These are phyloP conservation scores for Centella asiatica DNA, from an alignment of 129 eudicot species.

Conservation along the genomic window DNA sequence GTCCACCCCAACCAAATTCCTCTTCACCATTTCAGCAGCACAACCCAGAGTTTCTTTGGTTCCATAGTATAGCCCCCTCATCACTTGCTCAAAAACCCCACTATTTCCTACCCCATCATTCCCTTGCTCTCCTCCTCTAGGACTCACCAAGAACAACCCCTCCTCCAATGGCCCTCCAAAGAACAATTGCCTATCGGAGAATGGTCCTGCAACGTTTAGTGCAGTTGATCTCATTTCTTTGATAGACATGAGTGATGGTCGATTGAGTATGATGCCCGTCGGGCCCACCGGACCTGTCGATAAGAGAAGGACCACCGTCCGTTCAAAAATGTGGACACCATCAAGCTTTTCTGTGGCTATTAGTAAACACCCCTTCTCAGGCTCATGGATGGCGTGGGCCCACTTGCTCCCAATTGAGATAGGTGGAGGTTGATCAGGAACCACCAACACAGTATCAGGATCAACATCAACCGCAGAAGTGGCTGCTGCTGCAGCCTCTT, in stretches of 20 bases:
- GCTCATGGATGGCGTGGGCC: slow-evolving; percentile 86
- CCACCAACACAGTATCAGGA: slow-evolving; percentile 18
- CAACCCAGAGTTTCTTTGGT: slow-evolving; percentile 80
- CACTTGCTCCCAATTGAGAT: slow-evolving; percentile 54
- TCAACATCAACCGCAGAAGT: no score
- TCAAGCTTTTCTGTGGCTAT: slow-evolving; percentile 83
- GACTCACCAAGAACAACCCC: no score
- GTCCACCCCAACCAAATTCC: slow-evolving; percentile 41
- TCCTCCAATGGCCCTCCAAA: slow-evolving; percentile 94
- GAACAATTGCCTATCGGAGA: slow-evolving; percentile 61
- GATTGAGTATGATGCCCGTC: slow-evolving; percentile 74
- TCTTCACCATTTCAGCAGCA: slow-evolving; percentile 88
- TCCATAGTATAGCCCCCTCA: slow-evolving; percentile 83
- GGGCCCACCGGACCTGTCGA: slow-evolving; percentile 75
- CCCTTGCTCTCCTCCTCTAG: slow-evolving; percentile 19
- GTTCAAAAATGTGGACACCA: slow-evolving; percentile 91
- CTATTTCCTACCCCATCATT: slow-evolving; percentile 40
- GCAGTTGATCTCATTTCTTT: slow-evolving; percentile 66
- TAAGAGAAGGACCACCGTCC: slow-evolving; percentile 69
- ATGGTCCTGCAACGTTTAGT: slow-evolving; percentile 47
- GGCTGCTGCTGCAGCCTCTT: slow-evolving; percentile 16
- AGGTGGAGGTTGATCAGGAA: slow-evolving; percentile 37
- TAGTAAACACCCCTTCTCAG: slow-evolving; percentile 86
- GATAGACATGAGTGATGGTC: slow-evolving; percentile 94
- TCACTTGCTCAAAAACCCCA: slow-evolving; percentile 86